Base-by-base conservation (phyloP, 2,329 filamentous ascomycete genomes). In the Cercospora sp. region DNA sequence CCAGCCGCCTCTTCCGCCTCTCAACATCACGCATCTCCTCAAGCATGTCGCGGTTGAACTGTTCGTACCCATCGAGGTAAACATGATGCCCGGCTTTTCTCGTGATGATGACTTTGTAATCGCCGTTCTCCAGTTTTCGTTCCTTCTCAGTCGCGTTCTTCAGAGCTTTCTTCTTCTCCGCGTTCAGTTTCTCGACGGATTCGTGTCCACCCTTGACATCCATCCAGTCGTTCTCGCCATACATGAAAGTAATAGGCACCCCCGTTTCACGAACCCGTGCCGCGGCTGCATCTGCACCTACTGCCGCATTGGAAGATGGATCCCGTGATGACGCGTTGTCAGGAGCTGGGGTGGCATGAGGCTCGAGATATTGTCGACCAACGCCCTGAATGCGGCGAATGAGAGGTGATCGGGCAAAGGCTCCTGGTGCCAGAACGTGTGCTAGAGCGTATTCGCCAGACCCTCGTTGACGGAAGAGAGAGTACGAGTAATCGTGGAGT, bases 151-250 rank as follows among this genome's bases (percentile, higher is more conserved):
- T 90, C 23, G 86, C 91, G 23, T 85, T 79, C 12, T 84, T 80
- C 3, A 97, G 81, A 0, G 86, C 83, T 60, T 87, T 86, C 28
- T 81, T 80, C 71, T 86, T 87, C 70, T 90, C 88, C 67, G 89
- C 84, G 68, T 92, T 89, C 12, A 98, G 86, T 78, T 91, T 93
- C 80, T 94, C 87, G 76, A 91, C 87, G 0, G 94, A 89, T 0
- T 91, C 93, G 58, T 89, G 87, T 0, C 95, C 95, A 30, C 94
- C 95, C 0, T 89, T 88, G 8, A 95, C 89, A 73, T 99, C 95
- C 95, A 99, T 99, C 95, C 95, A 99, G 83, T 99, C 95, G 76
- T 95, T 90, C 75, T 98, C 94, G 70, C 95, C 95, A 77, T 99
- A 99, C 91, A 98, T 94, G 77, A 99, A 87, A 8, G 98, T 87